These are phyloP conservation scores for Solanum paucissectum DNA, from an alignment of 257 asterid genomes.

Conservation along the genomic window DNA sequence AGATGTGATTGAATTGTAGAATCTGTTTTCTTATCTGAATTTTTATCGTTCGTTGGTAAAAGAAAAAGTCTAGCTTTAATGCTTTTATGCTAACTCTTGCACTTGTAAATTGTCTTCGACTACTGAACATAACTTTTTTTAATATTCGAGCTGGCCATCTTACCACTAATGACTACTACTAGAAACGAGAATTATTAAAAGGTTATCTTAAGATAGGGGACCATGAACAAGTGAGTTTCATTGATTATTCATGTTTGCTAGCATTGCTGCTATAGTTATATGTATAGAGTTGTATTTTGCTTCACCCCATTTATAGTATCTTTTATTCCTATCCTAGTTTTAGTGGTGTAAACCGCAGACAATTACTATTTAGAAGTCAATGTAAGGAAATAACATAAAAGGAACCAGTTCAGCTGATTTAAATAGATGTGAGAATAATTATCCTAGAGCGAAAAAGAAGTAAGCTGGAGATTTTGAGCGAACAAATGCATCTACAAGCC, in stretches of 20 bases:
- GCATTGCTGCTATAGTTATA: too few species aligned
- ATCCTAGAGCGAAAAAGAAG: not conserved
- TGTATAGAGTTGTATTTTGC: not conserved
- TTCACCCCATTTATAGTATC: not conserved
- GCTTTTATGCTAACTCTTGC: not conserved
- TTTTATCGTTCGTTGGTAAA: too few species aligned
- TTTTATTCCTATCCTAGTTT: not conserved
- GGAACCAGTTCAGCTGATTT: not conserved
- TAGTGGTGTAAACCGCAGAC: not conserved
- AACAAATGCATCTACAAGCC: too few species aligned
- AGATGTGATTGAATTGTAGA: too few species aligned
- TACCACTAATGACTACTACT: slow-evolving; percentile 81
- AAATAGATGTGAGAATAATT: not conserved
- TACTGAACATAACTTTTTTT: not conserved
- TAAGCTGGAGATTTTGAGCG: too few species aligned
- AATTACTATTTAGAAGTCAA: not conserved
- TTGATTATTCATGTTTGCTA: not conserved
- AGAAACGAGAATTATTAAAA: slow-evolving; percentile 63
- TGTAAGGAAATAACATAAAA: not conserved
- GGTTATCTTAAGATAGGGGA: slow-evolving; percentile 44
- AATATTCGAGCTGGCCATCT: slow-evolving; percentile 84
- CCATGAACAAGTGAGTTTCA: slow-evolving; percentile 56
- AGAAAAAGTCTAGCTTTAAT: not conserved
- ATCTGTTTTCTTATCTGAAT: too few species aligned
- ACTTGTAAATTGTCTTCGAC: not conserved